These are phyloP conservation scores for Emergomyces pasteurianus DNA, from an alignment of 2,329 filamentous ascomycete genomes.

Conservation along the genomic window DNA sequence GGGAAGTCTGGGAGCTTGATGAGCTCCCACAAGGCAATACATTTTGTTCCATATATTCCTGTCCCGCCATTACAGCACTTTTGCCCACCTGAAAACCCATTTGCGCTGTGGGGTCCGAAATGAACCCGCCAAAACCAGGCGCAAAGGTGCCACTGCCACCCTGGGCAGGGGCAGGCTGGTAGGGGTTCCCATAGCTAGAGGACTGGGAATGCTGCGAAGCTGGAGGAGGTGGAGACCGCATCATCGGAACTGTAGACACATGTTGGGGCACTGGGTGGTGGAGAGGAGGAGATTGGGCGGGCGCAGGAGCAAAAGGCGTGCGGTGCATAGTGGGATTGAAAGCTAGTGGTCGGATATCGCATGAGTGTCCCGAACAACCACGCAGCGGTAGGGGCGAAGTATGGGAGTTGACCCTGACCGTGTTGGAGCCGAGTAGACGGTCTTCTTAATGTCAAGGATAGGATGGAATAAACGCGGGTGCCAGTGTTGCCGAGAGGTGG, in stretches of 20 bases:
- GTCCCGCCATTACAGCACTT: constrained; percentile 78
- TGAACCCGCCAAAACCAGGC: constrained; percentile 75
- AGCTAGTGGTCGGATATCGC: not conserved
- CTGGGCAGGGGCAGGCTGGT: constrained; percentile 33
- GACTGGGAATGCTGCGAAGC: constrained; percentile 58
- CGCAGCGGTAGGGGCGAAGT: not conserved
- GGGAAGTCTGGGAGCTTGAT: not conserved
- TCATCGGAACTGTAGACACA: constrained; percentile 92
- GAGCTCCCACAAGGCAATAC: constrained; percentile 35
- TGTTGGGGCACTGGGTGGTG: constrained; percentile 97
- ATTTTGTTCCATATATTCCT: constrained; percentile 92
- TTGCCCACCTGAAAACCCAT: constrained; percentile 91
- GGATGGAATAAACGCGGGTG: not conserved
- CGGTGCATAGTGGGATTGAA: constrained; percentile 59
- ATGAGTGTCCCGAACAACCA: not conserved
- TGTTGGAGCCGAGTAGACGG: too few relatives aligned
- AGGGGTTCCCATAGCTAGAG: constrained; percentile 39
- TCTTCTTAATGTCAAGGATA: not conserved
- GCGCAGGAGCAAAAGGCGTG: constrained; percentile 62
- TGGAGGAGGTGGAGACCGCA: constrained; percentile 79
- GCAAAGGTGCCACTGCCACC: constrained; percentile 30
- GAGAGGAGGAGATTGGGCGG: constrained; percentile 72
- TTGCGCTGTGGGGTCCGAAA: constrained; percentile 89
- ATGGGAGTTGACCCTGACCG: not conserved
- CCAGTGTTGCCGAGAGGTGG: not conserved